Evolutionary conservation across 106 monocot species (phyloP).

Genomic region (Apostasia shenzhenica): DNA sequence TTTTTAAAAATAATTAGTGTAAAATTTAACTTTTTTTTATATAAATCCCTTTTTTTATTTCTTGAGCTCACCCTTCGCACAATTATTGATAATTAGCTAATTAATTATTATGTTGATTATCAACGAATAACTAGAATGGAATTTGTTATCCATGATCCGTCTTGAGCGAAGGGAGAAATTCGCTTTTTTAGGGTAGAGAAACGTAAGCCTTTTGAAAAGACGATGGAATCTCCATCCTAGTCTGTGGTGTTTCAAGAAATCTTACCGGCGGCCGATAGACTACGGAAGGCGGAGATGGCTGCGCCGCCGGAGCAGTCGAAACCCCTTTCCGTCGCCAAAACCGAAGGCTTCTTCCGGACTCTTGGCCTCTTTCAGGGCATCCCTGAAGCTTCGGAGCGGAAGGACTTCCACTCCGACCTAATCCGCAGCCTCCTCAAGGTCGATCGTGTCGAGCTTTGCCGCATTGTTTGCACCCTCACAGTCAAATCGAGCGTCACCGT

Average conservation of each 20-base stretch:
- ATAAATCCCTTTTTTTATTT: too few relatives aligned
- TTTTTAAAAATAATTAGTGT: too few relatives aligned
- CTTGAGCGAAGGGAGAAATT: too few relatives aligned
- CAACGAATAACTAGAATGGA: too few relatives aligned
- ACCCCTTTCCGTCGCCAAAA: not conserved
- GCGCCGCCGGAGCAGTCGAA: not conserved
- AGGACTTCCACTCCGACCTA: constrained; percentile 31
- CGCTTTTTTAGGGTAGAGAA: too few relatives aligned
- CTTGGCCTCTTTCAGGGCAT: constrained; percentile 6
- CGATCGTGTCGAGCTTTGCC: constrained; percentile 40
- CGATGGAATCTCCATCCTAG: not conserved
- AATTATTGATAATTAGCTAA: too few relatives aligned
- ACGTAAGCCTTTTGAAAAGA: not conserved
- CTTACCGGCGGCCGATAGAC: not conserved
- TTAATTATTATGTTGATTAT: too few relatives aligned
- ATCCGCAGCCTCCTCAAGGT: constrained; percentile 33
- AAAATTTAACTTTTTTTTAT: too few relatives aligned
- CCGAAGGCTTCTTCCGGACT: constrained; percentile 17
- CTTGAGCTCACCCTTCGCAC: too few relatives aligned
- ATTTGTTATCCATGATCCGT: too few relatives aligned
- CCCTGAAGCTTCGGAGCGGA: constrained; percentile 14
- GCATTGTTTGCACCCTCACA: constrained; percentile 40
- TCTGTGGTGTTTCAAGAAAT: not conserved
- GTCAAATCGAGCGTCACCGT: constrained; percentile 39
- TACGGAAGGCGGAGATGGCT: not conserved